Evolutionary conservation across 1,284 basidiomycete genomes (phyloP), one percentile per base, ranked within the genome.

Genomic region (Waitea zeae): DNA sequence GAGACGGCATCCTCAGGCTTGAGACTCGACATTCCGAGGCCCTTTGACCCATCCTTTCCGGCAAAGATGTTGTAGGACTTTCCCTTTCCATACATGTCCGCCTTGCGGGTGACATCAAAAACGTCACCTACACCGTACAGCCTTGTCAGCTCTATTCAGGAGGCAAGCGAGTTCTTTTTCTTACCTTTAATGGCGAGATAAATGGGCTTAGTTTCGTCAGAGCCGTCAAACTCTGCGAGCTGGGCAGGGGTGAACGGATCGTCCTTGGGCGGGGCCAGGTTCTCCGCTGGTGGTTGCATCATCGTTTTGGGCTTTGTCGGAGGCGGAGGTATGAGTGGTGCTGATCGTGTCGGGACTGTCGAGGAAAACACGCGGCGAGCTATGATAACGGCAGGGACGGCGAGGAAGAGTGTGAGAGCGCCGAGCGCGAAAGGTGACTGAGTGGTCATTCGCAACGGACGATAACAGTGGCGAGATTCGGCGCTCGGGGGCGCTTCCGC

Each of bases 121-220:
- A 90, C 64, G 0, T 72, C 76, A 33, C 83, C 82, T 82, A 44
- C 30, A n/a, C n/a, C n/a, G n/a, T n/a, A n/a, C n/a, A n/a, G n/a
- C n/a, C n/a, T n/a, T n/a, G n/a, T n/a, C 14, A 33, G 37, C 32
- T 31, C 30, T 17, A 17, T 19, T 29, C 18, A 33, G 9, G 18
- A 32, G n/a, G 33, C 20, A 34, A 14, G 38, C 28, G 29, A 2
- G 17, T n/a, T n/a, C 12, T 12, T 30, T 3, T 18, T 45, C 57
- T 24, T 38, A 78, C 84, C 83, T 62, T 90, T 93, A 52, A 92
- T 87, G 31, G 82, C 74, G 24, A 93, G 82, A 44, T 84, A 88
- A 36, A 93, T 82, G 1, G 82, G 81, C 48, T 71, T 72, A 26
- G 50, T 46, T 0, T 60, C 45, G 39, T 75, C 67, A 0, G 63